Base-by-base conservation (phyloP, 2,329 filamentous ascomycete species). In the Ceratocystis huliohia region DNA sequence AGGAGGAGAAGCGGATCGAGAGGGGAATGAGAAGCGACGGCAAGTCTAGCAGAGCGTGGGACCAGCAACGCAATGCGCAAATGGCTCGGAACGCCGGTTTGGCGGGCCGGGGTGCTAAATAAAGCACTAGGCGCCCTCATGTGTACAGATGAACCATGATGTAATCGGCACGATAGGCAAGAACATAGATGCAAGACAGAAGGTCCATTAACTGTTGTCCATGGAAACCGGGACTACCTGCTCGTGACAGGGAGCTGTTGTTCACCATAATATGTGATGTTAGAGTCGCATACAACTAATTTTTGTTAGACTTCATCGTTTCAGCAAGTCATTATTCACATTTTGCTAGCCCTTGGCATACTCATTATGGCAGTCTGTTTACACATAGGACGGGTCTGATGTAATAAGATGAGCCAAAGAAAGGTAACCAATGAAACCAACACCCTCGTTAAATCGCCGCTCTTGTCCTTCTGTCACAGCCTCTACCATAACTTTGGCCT, bases 1-100 rank as follows among this genome's bases (percentile, higher is more conserved):
- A 84, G 73, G 83, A 86, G 68, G 83, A 84, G 72, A 84, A 83
- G 73, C 84, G 78, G 70, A 81, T 81, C 10, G 81, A 82, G 69
- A 80, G 82, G 69, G 85, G 84, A 44, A 78, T 77, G 17, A 77
- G 78, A 68, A 74, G 78, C 37, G 81, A 80, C 13, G 81, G 80
- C 5, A 75, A 74, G 50, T 79, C 78, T 56, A 80, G 82, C n/a
- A 78, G 82, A 68, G 79, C 80, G 45, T 84, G 84, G 83, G 83
- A 86, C 73, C 74, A 75, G 69, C 80, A 79, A 20, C 78, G 78
- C 70, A 84, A 85, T 73, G 79, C 81, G 61, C 80, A 84, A 71
- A 74, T 85, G 75, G 79, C 81, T 20, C 77, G 78, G 71, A 73
- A 78, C 25, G 79, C 81, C 8, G 81, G 82, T 30, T 72, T 84